Evolutionary conservation across 148 eudicot genomes (phyloP).

Genomic region (Fagopyrum tataricum): DNA sequence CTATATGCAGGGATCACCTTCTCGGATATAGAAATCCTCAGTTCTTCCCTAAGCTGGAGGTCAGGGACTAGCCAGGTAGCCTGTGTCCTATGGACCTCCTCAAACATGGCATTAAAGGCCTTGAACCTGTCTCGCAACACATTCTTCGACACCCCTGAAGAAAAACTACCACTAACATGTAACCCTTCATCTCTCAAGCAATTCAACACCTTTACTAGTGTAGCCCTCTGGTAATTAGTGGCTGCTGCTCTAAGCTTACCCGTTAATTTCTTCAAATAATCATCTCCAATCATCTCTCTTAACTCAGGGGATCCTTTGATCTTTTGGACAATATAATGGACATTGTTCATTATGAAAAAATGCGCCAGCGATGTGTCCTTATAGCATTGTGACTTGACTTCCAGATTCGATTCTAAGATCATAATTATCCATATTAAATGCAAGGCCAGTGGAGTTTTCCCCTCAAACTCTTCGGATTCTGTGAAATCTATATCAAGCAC

Average conservation of each 20-base stretch:
- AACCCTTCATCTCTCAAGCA: conserved; percentile 86
- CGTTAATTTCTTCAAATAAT: conserved; percentile 50
- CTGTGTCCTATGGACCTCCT: conserved; percentile 79
- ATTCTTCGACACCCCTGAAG: conserved; percentile 62
- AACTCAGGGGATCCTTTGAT: conserved; percentile 61
- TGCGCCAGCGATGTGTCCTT: conserved; percentile 53
- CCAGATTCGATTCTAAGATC: conserved; percentile 55
- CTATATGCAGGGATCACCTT: conserved; percentile 72
- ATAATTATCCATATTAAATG: conserved; percentile 86
- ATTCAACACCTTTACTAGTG: conserved; percentile 62
- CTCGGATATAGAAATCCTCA: conserved; percentile 71
- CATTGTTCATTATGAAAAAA: conserved; percentile 84
- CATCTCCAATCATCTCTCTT: conserved; percentile 69
- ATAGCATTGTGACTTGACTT: conserved; percentile 60
- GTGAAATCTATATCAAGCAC: conserved; percentile 52
- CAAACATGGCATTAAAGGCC: conserved; percentile 68
- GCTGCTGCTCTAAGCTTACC: conserved; percentile 57
- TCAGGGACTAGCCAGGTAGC: conserved; percentile 68
- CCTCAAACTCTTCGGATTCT: conserved; percentile 36
- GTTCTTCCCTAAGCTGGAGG: conserved; percentile 68
- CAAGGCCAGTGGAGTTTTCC: conserved; percentile 47
- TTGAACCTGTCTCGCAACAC: conserved; percentile 76
- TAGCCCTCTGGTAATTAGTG: conserved; percentile 52
- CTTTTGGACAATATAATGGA: conserved; percentile 72
- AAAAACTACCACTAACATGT: conserved; percentile 65